Conservation (phyloP, 345 rosid species). For the Orychophragmus violaceus region DNA sequence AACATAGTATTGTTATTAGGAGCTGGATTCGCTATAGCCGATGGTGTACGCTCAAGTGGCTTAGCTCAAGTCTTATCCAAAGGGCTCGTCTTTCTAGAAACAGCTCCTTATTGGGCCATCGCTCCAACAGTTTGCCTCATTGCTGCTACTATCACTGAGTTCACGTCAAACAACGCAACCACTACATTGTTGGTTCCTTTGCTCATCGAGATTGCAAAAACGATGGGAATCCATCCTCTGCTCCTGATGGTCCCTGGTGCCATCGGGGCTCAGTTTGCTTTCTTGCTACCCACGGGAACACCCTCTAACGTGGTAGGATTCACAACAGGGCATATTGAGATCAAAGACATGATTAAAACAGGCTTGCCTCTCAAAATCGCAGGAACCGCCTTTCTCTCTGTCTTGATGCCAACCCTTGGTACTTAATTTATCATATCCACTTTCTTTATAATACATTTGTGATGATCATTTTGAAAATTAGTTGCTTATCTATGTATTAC, state of each 20-base stretch:
- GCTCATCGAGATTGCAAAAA: constrained; percentile 65
- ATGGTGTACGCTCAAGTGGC: constrained; percentile 79
- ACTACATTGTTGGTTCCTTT: constrained; percentile 70
- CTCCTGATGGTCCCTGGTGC: constrained; percentile 76
- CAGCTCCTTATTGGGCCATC: constrained; percentile 64
- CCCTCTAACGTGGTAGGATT: constrained; percentile 86
- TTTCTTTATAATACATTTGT: not conserved
- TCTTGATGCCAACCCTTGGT: constrained; percentile 88
- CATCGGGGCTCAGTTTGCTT: constrained; percentile 76
- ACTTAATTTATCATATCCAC: not conserved
- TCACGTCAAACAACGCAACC: constrained; percentile 82
- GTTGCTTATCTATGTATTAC: not conserved
- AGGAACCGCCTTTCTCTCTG: constrained; percentile 43
- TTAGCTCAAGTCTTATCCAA: constrained; percentile 60
- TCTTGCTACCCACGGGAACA: constrained; percentile 73
- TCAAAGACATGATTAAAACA: constrained; percentile 64
- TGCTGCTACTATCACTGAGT: constrained; percentile 65
- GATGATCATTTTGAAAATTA: not conserved
- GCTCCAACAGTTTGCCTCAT: constrained; percentile 57
- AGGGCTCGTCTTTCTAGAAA: constrained; percentile 54
- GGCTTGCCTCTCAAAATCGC: constrained; percentile 69
- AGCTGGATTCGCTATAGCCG: constrained; percentile 90
- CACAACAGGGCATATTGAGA: constrained; percentile 77
- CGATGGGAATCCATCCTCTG: constrained; percentile 67
- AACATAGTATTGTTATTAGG: constrained; percentile 71